Conservation (phyloP, 306 rosid species). For the Dryas drummondii region DNA sequence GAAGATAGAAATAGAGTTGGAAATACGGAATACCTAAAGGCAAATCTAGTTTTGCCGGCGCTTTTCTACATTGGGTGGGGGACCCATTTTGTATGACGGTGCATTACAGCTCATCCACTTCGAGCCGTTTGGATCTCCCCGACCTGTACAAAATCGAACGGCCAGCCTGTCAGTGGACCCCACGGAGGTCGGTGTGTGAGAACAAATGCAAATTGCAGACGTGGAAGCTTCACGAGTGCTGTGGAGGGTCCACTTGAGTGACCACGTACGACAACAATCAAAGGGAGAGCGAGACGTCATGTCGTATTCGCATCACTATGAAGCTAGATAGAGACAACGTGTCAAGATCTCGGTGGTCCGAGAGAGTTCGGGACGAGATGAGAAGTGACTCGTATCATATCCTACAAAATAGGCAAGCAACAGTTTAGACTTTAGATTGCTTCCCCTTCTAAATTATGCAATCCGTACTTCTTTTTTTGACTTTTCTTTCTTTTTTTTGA, state of each 20-base stretch:
- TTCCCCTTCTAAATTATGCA: too few relatives aligned
- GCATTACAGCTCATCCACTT: constrained; percentile 32
- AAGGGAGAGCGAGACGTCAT: constrained; percentile 7
- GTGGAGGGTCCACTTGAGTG: neutral
- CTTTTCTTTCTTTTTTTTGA: too few relatives aligned
- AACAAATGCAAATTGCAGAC: constrained; percentile 8
- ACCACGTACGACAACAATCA: neutral
- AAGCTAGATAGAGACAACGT: constrained; percentile 21
- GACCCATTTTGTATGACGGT: constrained; percentile 31
- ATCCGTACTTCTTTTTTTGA: too few relatives aligned
- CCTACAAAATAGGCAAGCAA: neutral
- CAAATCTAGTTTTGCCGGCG: constrained; percentile 40
- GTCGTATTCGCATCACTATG: constrained; percentile 5
- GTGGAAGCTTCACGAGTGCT: constrained; percentile 27
- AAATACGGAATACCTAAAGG: neutral
- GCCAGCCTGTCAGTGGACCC: constrained; percentile 13
- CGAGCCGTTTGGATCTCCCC: constrained; percentile 7
- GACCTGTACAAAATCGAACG: too few relatives aligned
- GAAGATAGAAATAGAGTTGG: too few relatives aligned
- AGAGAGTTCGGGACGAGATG: constrained; percentile 26
- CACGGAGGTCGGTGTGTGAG: constrained; percentile 15
- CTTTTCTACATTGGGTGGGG: constrained; percentile 19
- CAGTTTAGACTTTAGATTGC: neutral
- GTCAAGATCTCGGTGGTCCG: constrained; percentile 39
- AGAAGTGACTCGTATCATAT: constrained; percentile 7